These are phyloP conservation scores for Ophiostoma quercus DNA, from an alignment of 2,329 filamentous ascomycete genomes.

Conservation along the genomic window DNA sequence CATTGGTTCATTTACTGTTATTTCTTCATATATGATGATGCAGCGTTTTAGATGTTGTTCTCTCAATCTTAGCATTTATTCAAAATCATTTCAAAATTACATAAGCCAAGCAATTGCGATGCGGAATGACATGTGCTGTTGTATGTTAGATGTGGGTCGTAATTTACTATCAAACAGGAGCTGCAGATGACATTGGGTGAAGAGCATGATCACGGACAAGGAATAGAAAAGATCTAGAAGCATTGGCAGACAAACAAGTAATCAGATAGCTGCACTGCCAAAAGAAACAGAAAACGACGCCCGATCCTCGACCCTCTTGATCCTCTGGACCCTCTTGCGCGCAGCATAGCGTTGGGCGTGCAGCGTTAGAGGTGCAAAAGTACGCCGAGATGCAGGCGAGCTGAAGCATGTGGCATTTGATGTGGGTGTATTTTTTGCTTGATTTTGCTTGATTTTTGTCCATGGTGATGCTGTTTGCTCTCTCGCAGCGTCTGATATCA, in stretches of 20 bases:
- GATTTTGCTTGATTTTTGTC: not conserved
- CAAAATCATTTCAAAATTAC: not conserved
- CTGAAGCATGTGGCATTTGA: not conserved
- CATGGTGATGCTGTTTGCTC: not conserved
- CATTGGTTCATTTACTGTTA: not conserved
- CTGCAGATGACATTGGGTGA: not conserved
- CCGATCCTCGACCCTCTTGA: not conserved
- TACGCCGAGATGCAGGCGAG: conserved; percentile 4
- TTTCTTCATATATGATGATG: too few relatives aligned
- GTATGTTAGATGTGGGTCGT: not conserved
- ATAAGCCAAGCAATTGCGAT: not conserved
- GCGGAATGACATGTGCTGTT: not conserved
- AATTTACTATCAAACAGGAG: conserved; percentile 12
- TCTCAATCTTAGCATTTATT: too few relatives aligned
- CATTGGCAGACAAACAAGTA: not conserved
- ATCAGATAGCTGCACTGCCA: not conserved
- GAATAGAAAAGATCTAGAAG: not conserved
- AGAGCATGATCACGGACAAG: not conserved
- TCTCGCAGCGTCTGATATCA: not conserved
- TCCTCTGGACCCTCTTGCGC: not conserved
- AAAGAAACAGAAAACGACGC: not conserved
- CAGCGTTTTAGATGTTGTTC: too few relatives aligned
- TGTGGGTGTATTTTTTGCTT: not conserved
- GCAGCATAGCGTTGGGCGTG: not conserved
- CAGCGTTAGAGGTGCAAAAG: not conserved